Evolutionary conservation across 495 filamentous ascomycete species (phyloP), one percentile per base, ranked within the genome.

Genomic region (Poronia punctata): DNA sequence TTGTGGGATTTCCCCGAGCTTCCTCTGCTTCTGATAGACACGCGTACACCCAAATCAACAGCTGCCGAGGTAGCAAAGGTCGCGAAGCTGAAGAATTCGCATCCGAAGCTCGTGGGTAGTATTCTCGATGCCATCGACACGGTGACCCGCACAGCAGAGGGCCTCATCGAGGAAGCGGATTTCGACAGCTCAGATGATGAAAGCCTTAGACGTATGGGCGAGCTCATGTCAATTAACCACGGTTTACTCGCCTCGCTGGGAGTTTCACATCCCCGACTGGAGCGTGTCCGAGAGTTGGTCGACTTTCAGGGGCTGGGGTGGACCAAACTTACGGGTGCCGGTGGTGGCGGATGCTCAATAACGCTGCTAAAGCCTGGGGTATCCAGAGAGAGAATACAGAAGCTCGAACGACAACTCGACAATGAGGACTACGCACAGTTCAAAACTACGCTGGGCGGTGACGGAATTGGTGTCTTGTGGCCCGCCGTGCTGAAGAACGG

Each of bases 321-420:
- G 87, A 93, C 92, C 4, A 98, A 98, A 57, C 74, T 98, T 33
- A 98, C 92, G 1, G 92, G 92, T 40, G 92, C 89, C 5, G 92
- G 92, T 9, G 92, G 90, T 4, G 92, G 92, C 26, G 92, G 92
- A 1, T 95, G 92, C 60, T 88, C 88, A 1, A 96, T 98, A 51
- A 92, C 89, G 3, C 63, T 98, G 4, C 68, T 97, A 26, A 84
- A 80, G 42, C 86, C 88, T 0, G 60, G 47, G 12, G 59, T 71
- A 5, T 43, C 67, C 1, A 27, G 46, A 21, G 66, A 76, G 31
- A 75, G 64, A 40, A 48, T 86, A 33, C 55, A 70, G 16, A 60
- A 69, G 3, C 68, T 98, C 15, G 76, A 90, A 53, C 40, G 58
- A 4, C 75, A 81, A 46, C 71, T 98, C 5, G 72, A 80, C 3